Evolutionary conservation across 257 asterid genomes (phyloP).

Genomic region (Thymus mandschuricus): DNA sequence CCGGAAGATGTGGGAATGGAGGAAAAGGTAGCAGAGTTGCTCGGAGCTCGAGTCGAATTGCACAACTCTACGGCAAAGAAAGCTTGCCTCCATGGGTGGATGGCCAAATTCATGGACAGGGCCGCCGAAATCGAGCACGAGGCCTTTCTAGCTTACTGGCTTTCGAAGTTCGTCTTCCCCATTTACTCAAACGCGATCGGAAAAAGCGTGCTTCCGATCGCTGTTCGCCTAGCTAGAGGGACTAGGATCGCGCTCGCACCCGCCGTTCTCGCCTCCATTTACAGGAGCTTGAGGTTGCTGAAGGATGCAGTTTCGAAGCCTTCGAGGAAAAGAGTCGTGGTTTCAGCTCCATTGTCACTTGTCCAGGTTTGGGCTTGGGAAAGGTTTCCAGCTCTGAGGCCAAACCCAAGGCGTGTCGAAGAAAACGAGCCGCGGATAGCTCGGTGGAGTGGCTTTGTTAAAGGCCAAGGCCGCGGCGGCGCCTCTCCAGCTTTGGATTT

Average conservation of each 20-base stretch:
- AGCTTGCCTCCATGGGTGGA: slow-evolving; percentile 11
- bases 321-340: background rate
- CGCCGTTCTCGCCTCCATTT: slow-evolving; percentile 35
- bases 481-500: slow-evolving; percentile 2
- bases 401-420: slow-evolving; percentile 2
- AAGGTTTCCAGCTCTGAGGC: slow-evolving; percentile 35
- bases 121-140: slow-evolving; percentile 37
- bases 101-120: slow-evolving; percentile 34
- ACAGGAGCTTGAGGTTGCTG: slow-evolving; percentile 22
- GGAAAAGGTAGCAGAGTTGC: slow-evolving; percentile 3
- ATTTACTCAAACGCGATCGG: background rate
- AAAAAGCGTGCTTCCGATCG: slow-evolving; percentile 14
- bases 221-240: slow-evolving; percentile 33
- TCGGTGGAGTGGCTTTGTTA: slow-evolving; percentile 33
- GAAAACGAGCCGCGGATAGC: slow-evolving; percentile 36
- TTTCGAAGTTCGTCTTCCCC: slow-evolving; percentile 39
- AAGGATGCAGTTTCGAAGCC: slow-evolving; percentile 9
- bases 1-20: slow-evolving; percentile 5
- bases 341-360: slow-evolving; percentile 31
- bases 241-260: slow-evolving; percentile 37
- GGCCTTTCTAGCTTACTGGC: slow-evolving; percentile 42
- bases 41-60: background rate
- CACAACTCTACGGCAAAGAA: background rate
- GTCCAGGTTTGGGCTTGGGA: slow-evolving; percentile 59
- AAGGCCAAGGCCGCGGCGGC: background rate